These are phyloP conservation scores for Cladosporium velox DNA, from an alignment of 2,329 filamentous ascomycete species.

Conservation along the genomic window DNA sequence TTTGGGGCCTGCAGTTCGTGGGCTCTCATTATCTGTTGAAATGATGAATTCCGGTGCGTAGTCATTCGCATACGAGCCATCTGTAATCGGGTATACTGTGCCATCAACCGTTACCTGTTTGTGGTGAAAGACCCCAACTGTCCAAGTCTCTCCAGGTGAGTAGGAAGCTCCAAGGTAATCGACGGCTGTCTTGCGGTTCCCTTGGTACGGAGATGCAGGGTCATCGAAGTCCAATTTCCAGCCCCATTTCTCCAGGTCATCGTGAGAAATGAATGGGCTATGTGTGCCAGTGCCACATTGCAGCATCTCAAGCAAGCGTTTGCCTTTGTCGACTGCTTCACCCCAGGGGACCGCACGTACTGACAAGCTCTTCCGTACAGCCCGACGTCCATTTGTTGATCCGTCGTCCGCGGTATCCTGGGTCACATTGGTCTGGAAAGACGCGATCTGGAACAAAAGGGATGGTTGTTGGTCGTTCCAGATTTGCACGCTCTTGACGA, in stretches of 20 bases:
- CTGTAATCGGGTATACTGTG: not conserved
- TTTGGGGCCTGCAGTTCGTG: not conserved
- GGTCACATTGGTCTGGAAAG: not conserved
- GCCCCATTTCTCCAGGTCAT: conserved; percentile 3
- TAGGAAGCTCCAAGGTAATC: not conserved
- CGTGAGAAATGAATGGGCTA: not conserved
- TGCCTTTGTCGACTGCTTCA: conserved; percentile 6
- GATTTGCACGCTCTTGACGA: conserved; percentile 14
- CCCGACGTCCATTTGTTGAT: not conserved
- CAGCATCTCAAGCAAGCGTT: conserved; percentile 8
- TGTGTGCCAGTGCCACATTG: not conserved
- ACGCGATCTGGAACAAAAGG: not conserved
- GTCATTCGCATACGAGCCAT: not conserved
- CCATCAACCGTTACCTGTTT: not conserved
- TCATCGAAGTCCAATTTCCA: not conserved
- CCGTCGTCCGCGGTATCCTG: not conserved
- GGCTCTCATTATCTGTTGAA: not conserved
- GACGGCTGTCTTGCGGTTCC: not conserved
- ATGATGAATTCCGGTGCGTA: conserved; percentile 13
- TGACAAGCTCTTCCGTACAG: not conserved
- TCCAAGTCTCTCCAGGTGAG: not conserved
- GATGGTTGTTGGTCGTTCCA: not conserved
- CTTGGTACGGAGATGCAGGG: not conserved
- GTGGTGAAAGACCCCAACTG: not conserved
- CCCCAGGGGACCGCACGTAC: not conserved